Base-by-base conservation (phyloP, 805 yeast genomes). In the Priceomyces carsonii region DNA sequence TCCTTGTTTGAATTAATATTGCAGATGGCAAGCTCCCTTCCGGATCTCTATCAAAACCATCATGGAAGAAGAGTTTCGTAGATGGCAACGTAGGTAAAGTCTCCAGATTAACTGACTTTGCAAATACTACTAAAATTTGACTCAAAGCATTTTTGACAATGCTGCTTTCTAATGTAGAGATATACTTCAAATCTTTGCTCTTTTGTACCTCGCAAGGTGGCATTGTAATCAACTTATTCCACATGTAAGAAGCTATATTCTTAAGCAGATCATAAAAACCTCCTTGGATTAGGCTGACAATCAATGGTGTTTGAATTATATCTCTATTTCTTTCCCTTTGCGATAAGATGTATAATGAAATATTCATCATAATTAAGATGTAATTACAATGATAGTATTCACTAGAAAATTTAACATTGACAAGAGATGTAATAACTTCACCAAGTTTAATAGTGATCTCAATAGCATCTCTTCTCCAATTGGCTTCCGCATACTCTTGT, bases 281-380 rank as follows among this genome's bases (percentile, higher is more conserved):
- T 26, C 61, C 51, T 47, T 80, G 81, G 37, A 79, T 59, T 29
- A 80, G 68, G n/a, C 72, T 51, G 16, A 79, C 63, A 2, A 63
- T 55, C 42, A 76, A 54, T 0, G 75, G 48, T 0, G 75, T 65
- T 22, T 64, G 67, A 4, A 69, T 34, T 2, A 38, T 9, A 13
- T 52, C 56, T 31, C 47, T 48, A 9, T 49, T 48, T 38, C 59
- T 40, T 13, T 55, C 61, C 24, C 43, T 51, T 14, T 45, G 54
- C 9, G 44, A 41, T 15, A 53, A 55, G 10, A 74, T 71, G 37
- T 73, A 66, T 17, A 75, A 51, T 18, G 65, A 62, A 4, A 49
- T 40, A 36, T 69, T 61, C 5, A 63, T 38, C 3, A 65, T 28
- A 3, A 69, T 67, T 29, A 74, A 45, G 15, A 57, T 45, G 35